Evolutionary conservation across 495 filamentous ascomycete genomes (phyloP).

Genomic region (Aspergillus sclerotioniger): DNA sequence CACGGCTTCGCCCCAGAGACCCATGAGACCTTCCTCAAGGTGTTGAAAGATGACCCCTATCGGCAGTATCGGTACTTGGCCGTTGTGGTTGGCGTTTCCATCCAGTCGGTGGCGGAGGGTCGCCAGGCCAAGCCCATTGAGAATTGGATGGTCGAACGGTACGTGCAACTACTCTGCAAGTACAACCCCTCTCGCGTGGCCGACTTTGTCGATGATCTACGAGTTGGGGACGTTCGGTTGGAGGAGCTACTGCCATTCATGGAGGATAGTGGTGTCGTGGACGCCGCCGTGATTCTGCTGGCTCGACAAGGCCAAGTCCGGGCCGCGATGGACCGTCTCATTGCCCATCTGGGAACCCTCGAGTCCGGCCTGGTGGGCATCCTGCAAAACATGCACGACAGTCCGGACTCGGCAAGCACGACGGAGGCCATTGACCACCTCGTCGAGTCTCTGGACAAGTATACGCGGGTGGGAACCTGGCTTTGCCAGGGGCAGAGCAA

Average conservation of each 20-base stretch:
- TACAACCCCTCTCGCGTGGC: conserved; percentile 81
- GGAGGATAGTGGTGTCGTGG: conserved; percentile 84
- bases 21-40: conserved; percentile 66
- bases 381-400: conserved; percentile 52
- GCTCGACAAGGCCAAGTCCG: conserved; percentile 83
- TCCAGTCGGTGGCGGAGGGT: conserved; percentile 37
- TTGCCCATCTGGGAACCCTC: conserved; percentile 72
- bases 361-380: conserved; percentile 77
- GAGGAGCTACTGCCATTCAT: conserved; percentile 81
- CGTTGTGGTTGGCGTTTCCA: conserved; percentile 69
- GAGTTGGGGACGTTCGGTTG: conserved; percentile 75
- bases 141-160: conserved; percentile 70
- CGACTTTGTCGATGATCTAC: conserved; percentile 75
- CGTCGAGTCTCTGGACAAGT: conserved; percentile 78
- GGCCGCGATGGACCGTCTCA: conserved; percentile 79
- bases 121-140: conserved; percentile 30
- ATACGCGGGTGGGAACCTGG: conserved; percentile 89
- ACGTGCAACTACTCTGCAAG: conserved; percentile 85
- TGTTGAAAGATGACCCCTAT: conserved; percentile 59
- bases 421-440: conserved; percentile 57
- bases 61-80: conserved; percentile 76
- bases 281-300: conserved; percentile 89
- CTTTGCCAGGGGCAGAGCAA: conserved; percentile 89
- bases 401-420: conserved; percentile 52
- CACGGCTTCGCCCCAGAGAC: conserved; percentile 63